phyloP scores from a whole-genome alignment of 176 grass and related monocot genomes.

The Musa beccarii region DNA sequence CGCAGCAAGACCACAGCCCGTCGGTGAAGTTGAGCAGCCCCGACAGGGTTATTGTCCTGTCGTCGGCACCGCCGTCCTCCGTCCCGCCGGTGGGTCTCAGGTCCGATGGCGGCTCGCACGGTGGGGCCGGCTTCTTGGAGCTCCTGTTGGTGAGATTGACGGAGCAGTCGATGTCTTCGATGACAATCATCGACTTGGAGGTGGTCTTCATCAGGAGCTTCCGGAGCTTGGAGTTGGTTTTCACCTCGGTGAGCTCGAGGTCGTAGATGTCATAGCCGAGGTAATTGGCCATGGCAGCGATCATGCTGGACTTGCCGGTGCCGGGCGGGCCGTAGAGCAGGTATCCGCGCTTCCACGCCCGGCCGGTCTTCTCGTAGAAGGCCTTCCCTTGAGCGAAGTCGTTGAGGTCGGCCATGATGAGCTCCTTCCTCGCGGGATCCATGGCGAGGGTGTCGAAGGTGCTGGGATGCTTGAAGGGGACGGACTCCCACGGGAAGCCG shows the following conservation, averaged over 20 bases:
- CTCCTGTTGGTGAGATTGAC: slow-evolving; percentile 41
- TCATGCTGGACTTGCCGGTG: slow-evolving; percentile 87
- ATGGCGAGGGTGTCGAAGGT: slow-evolving; percentile 72
- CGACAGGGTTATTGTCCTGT: slow-evolving; percentile 50
- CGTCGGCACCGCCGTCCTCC: slow-evolving; percentile 35
- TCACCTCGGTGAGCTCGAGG: slow-evolving; percentile 60
- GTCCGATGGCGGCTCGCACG: slow-evolving; percentile 23
- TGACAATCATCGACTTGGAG: slow-evolving; percentile 67
- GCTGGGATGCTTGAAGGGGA: slow-evolving; percentile 68
- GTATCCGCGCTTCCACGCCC: slow-evolving; percentile 92
- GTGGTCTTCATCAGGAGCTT: slow-evolving; percentile 49
- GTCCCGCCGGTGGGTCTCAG: neutral
- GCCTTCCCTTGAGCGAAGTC: slow-evolving; percentile 70
- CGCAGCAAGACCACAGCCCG: slow-evolving; percentile 71
- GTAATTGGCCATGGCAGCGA: slow-evolving; percentile 87
- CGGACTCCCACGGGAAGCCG: slow-evolving; percentile 30
- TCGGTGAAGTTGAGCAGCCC: slow-evolving; percentile 77
- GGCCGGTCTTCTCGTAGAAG: slow-evolving; percentile 72
- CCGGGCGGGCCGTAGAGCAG: slow-evolving; percentile 75
- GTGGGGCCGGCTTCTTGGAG: slow-evolving; percentile 9
- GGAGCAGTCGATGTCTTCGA: slow-evolving; percentile 78
- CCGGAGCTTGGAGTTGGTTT: slow-evolving; percentile 40
- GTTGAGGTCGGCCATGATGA: slow-evolving; percentile 51
- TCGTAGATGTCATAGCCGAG: slow-evolving; percentile 82
- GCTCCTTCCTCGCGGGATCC: slow-evolving; percentile 44